phyloP scores from a whole-genome alignment of 176 grass and related monocot species.

The Zoysia pacifica region DNA sequence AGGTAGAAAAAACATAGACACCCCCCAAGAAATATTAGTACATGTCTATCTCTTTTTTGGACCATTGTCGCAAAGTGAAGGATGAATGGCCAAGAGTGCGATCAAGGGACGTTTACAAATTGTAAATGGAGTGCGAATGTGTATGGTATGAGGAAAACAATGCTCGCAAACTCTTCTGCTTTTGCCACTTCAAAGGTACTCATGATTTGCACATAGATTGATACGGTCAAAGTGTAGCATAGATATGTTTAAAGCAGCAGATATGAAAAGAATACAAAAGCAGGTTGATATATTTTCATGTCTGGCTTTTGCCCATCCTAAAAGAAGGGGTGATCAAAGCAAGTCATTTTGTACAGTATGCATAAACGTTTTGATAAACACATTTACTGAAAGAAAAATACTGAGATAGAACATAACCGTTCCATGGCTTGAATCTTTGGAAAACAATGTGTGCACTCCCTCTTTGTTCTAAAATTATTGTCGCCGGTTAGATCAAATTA shows the following conservation, averaged over 20 bases:
- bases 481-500: no score
- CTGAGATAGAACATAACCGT: not conserved
- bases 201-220: conserved; percentile 56
- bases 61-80: conserved; percentile 16
- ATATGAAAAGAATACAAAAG: conserved; percentile 33
- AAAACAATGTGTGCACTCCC: no score
- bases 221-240: conserved; percentile 38
- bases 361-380: conserved; percentile 1
- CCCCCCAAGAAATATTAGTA: conserved; percentile 10
- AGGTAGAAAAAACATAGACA: not conserved
- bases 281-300: conserved; percentile 38
- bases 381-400: not conserved
- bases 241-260: conserved; percentile 48
- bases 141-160: conserved; percentile 25
- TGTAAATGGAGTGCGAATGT: not conserved
- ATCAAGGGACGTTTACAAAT: conserved; percentile 34
- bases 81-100: conserved; percentile 23
- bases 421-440: no score
- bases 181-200: conserved; percentile 46
- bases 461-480: no score
- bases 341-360: conserved; percentile 25
- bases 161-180: conserved; percentile 40
- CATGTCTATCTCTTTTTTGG: conserved; percentile 32
- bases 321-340: conserved; percentile 22
- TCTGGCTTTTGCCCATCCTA: conserved; percentile 36